Conservation (phyloP, 257 asterid genomes). For the Lantana camara region DNA sequence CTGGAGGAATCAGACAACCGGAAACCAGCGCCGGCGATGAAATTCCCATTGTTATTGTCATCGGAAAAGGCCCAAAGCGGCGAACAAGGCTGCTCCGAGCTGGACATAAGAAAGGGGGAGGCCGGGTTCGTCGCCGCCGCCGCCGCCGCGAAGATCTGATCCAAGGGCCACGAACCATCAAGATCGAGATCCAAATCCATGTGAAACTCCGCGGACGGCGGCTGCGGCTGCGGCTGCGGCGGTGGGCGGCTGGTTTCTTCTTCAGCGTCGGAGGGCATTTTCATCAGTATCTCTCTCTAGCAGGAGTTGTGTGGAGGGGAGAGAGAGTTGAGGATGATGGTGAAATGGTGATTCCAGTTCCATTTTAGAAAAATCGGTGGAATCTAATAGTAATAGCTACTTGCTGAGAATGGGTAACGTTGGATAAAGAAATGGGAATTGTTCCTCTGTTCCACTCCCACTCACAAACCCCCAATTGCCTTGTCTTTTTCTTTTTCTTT, state of each 20-base stretch:
- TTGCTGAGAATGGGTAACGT: conserved; percentile 14
- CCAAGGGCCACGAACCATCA: conserved; percentile 77
- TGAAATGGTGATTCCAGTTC: conserved; percentile 42
- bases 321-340: conserved; percentile 40
- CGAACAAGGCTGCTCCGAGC: conserved; percentile 72
- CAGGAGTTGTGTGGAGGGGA: conserved; percentile 41
- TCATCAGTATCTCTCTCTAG: conserved; percentile 31
- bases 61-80: conserved; percentile 86
- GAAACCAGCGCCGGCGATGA: conserved; percentile 40
- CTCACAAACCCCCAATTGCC: conserved; percentile 8
- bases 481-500: neutral
- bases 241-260: conserved; percentile 35
- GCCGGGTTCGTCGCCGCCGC: conserved; percentile 40
- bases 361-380: conserved; percentile 42
- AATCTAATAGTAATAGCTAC: conserved; percentile 42
- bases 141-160: conserved; percentile 67
- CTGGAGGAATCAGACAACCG: conserved; percentile 51
- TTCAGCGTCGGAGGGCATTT: conserved; percentile 57
- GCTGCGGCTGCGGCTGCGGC: conserved; percentile 10
- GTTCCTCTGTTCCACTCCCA: conserved; percentile 36
- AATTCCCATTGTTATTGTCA: conserved; percentile 44
- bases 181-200: conserved; percentile 86
- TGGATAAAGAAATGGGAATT: conserved; percentile 30
- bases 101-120: conserved; percentile 48
- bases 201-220: conserved; percentile 33